These are phyloP conservation scores for Jackrogersella minutella DNA, from an alignment of 495 filamentous ascomycete species.

Conservation along the genomic window DNA sequence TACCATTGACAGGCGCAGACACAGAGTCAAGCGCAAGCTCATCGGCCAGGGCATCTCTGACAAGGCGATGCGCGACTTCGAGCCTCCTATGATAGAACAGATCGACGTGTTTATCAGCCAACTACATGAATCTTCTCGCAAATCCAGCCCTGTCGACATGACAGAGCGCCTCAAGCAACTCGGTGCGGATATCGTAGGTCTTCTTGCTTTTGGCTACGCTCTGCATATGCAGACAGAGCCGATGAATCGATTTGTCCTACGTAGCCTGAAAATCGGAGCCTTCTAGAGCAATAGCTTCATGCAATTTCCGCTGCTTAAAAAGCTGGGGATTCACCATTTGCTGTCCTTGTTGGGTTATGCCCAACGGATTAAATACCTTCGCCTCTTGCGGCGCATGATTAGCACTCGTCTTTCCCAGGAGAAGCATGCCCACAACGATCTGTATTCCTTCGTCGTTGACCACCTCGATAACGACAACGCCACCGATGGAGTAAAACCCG, in stretches of 20 bases:
- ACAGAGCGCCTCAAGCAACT: neutral
- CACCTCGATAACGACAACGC: too few species aligned
- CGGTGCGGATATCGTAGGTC: neutral
- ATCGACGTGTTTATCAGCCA: conserved; percentile 20
- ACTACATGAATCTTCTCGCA: conserved; percentile 11
- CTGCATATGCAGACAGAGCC: neutral
- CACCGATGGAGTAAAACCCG: neutral
- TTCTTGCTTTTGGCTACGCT: neutral
- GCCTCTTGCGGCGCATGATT: neutral
- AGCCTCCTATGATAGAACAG: conserved; percentile 18
- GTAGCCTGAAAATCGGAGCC: neutral
- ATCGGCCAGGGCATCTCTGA: conserved; percentile 21
- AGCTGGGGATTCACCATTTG: too few species aligned
- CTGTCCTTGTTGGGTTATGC: too few species aligned
- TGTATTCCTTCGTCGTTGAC: conserved; percentile 51
- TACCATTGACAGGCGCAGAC: neutral
- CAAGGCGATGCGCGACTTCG: conserved; percentile 18
- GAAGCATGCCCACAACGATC: conserved; percentile 29
- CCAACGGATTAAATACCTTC: too few species aligned
- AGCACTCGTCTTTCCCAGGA: conserved; percentile 14
- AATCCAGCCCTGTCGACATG: neutral
- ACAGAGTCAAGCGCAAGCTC: conserved; percentile 8
- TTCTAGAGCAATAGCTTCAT: neutral
- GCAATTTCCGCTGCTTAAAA: too few species aligned
- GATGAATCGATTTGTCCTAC: neutral